These are phyloP conservation scores for Arabidopsis lyrata DNA, from an alignment of 441 rosid genomes.

Conservation along the genomic window DNA sequence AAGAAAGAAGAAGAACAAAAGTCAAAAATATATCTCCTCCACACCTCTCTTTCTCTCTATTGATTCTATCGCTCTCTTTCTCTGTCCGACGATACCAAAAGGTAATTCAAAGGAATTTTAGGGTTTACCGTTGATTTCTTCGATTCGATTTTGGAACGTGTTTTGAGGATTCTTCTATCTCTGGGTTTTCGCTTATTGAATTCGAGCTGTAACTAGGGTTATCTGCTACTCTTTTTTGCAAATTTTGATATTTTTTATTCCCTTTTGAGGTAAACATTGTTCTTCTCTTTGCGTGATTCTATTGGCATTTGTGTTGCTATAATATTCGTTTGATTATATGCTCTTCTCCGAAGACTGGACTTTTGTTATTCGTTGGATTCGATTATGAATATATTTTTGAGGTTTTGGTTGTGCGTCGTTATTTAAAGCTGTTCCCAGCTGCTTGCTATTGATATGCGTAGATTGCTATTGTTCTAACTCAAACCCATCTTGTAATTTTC, in stretches of 20 bases:
- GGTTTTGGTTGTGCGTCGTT: slow-evolving; percentile 12
- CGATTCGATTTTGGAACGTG: slow-evolving; percentile 11
- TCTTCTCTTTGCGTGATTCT: slow-evolving; percentile 41
- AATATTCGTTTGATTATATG: slow-evolving; percentile 35
- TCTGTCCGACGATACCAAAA: slow-evolving; percentile 51
- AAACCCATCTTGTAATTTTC: slow-evolving; percentile 41
- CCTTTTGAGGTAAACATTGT: slow-evolving; percentile 29
- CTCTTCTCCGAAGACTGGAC: slow-evolving; percentile 38
- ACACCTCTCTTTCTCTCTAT: slow-evolving; percentile 34
- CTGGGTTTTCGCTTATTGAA: slow-evolving; percentile 1
- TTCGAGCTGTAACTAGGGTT: slow-evolving; percentile 37
- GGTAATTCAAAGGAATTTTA: slow-evolving; percentile 10
- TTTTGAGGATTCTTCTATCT: slow-evolving; percentile 8
- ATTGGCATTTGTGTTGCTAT: slow-evolving; percentile 27
- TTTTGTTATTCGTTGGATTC: slow-evolving; percentile 24
- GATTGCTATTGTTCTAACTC: not conserved
- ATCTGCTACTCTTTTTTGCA: slow-evolving; percentile 27
- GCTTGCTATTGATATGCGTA: slow-evolving; percentile 19
- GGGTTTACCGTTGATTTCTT: slow-evolving; percentile 31
- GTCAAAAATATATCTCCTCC: slow-evolving; percentile 36
- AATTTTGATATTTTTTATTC: not conserved
- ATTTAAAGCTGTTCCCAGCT: slow-evolving; percentile 20
- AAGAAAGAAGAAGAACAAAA: slow-evolving; percentile 10
- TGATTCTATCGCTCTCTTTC: slow-evolving; percentile 46
- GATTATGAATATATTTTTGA: slow-evolving; percentile 3